Evolutionary conservation across 495 filamentous ascomycete species (phyloP).

Genomic region (Aspergillus campestris): DNA sequence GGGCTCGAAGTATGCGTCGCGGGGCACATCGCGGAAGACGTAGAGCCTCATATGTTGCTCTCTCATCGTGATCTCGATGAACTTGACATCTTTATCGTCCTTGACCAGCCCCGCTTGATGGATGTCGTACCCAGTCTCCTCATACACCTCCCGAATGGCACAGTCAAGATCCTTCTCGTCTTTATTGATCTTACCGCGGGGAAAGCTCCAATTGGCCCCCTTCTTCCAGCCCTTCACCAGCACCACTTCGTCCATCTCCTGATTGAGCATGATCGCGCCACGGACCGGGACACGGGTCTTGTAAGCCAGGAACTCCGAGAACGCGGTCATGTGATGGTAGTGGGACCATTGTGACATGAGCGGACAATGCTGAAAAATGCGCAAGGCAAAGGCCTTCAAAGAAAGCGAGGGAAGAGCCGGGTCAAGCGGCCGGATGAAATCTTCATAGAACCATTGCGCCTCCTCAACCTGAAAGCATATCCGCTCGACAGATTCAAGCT

Average conservation of each 20-base stretch:
- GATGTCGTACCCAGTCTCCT: slow-evolving; percentile 90
- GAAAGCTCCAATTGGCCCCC: slow-evolving; percentile 91
- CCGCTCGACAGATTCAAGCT: slow-evolving; percentile 80
- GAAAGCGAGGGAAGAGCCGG: slow-evolving; percentile 75
- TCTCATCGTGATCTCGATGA: slow-evolving; percentile 77
- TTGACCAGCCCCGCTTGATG: slow-evolving; percentile 60
- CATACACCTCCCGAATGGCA: slow-evolving; percentile 86
- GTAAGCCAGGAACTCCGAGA: slow-evolving; percentile 83
- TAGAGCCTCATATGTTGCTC: slow-evolving; percentile 90
- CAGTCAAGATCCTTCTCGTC: slow-evolving; percentile 88
- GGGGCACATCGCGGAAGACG: slow-evolving; percentile 78
- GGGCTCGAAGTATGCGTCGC: slow-evolving; percentile 79
- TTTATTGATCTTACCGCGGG: slow-evolving; percentile 93
- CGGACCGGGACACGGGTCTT: slow-evolving; percentile 90
- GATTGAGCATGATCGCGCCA: slow-evolving; percentile 85
- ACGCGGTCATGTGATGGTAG: slow-evolving; percentile 69
- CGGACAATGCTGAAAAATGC: slow-evolving; percentile 89
- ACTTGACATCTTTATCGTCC: slow-evolving; percentile 59
- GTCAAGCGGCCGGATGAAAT: slow-evolving; percentile 90
- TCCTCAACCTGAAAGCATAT: slow-evolving; percentile 98
- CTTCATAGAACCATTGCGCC: slow-evolving; percentile 99
- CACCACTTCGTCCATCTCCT: slow-evolving; percentile 82
- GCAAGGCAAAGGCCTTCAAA: slow-evolving; percentile 70
- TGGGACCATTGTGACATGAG: slow-evolving; percentile 71
- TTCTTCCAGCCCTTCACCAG: slow-evolving; percentile 98